Evolutionary conservation across 1,139 yeast genomes (phyloP), one percentile per base, ranked within the genome.

Genomic region (Yamadazyma mexicana): DNA sequence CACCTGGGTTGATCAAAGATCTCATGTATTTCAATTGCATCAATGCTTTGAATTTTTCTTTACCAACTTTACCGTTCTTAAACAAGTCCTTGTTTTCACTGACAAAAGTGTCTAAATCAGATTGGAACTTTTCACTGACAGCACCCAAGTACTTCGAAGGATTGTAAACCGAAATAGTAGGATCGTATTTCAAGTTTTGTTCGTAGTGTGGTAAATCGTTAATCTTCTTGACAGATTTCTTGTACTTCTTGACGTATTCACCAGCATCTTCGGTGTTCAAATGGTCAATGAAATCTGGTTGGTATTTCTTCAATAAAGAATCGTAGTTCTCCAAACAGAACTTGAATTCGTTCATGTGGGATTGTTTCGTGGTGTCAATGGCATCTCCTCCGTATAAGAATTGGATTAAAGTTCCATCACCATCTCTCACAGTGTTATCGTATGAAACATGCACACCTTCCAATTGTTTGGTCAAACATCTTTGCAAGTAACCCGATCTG

Each of bases 11-110:
- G 40, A 92, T 82, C 50, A 91, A 73, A 10, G 98, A 88, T 61
- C 95, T 86, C 97, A 92, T 94, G 68, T 94, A 94, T 66, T 92
- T 92, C 72, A 94, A 78, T 71, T 91, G 97, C 98, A 94, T 94
- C 59, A 94, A 77, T 5, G 97, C 95, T 62, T 89, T 81, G 79
- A 94, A 94, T 61, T 86, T 87, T 80, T 86, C 87, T 51, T 86
- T 92, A 37, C 85, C 80, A 43, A 87, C 63, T 37, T 78, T 80
- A 31, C 79, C 75, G 34, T 61, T 61, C 40, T 78, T 75, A 61
- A 88, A 84, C 42, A 79, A 50, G 11, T 64, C 59, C 28, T 73
- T 65, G 58, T 85, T 81, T 15, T 64, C 56, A 25, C 72, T 74
- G 47, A 88, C 77, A 58, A 82, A 89, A 17, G 60, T 61, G 46